A percentile compares a stretch with the other conserved stretches of the same genome.
These are phyloP conservation scores for Tanacetum coccineum DNA, from an alignment of 129 eudicot genomes.

Conservation along the genomic window DNA sequence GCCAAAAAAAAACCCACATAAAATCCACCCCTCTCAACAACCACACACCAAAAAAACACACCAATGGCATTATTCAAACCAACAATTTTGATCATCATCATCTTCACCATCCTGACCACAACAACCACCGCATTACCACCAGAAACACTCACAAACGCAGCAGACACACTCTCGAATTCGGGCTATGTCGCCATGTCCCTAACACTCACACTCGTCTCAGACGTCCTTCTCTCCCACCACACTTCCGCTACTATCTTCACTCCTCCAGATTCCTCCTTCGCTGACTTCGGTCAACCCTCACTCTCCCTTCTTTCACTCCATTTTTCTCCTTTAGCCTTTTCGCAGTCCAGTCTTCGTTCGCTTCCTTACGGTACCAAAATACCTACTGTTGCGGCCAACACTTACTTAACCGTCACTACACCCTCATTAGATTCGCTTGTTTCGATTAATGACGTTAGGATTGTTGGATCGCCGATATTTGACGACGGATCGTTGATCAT, in stretches of 20 bases:
- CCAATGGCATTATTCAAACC: too few relatives aligned
- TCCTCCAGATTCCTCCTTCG: conserved; percentile 55
- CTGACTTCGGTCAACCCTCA: conserved; percentile 49
- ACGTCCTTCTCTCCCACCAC: conserved; percentile 25
- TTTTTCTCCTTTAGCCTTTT: conserved; percentile 46
- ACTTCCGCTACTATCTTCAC: conserved; percentile 57
- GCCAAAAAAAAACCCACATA: too few relatives aligned
- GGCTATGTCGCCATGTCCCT: conserved; percentile 79
- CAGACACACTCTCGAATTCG: conserved; percentile 61
- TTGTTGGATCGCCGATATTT: conserved; percentile 52
- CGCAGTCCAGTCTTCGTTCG: conserved; percentile 39
- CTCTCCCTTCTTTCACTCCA: conserved; percentile 51
- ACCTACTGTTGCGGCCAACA: conserved; percentile 33
- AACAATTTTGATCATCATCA: too few relatives aligned
- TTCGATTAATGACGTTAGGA: conserved; percentile 49
- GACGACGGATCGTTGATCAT: conserved; percentile 65
- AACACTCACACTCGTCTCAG: conserved; percentile 52
- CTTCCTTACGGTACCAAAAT: conserved; percentile 57
- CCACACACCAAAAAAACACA: too few relatives aligned
- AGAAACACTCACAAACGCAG: conserved; percentile 54
- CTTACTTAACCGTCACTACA: conserved; percentile 49
- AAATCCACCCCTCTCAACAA: too few relatives aligned
- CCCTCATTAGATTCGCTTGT: conserved; percentile 13
- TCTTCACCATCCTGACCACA: too few relatives aligned
- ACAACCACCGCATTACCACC: conserved; percentile 37